A percentile compares a stretch with the other conserved stretches of the same genome.
phyloP scores from a whole-genome alignment of 768 basidiomycete genomes.

The Lactarius quietus region DNA sequence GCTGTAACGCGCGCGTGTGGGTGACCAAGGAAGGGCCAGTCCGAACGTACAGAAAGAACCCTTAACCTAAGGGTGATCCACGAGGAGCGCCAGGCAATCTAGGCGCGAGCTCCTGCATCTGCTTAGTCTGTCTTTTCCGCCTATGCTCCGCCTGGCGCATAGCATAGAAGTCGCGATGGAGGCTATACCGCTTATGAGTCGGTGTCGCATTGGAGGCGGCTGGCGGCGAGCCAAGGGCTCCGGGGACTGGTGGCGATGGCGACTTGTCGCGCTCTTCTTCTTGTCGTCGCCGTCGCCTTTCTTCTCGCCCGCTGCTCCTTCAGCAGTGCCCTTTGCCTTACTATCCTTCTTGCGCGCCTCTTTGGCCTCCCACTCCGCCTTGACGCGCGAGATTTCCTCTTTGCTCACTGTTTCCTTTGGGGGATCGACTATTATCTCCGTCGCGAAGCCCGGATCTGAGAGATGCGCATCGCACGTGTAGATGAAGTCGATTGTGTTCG shows the following conservation, averaged over 20 bases:
- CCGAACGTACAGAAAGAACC: neutral
- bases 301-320: conserved; percentile 38
- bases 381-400: conserved; percentile 76
- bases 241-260: conserved; percentile 35
- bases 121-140: conserved; percentile 59
- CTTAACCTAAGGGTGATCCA: conserved; percentile 7
- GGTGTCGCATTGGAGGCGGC: conserved; percentile 32
- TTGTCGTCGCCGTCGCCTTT: conserved; percentile 35
- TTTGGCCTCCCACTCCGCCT: conserved; percentile 75
- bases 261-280: conserved; percentile 33
- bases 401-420: conserved; percentile 44
- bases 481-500: conserved; percentile 79
- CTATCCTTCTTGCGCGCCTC: conserved; percentile 56
- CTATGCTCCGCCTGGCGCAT: conserved; percentile 78
- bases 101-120: conserved; percentile 67
- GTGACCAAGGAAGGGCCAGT: neutral
- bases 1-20: neutral
- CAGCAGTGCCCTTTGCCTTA: conserved; percentile 37
- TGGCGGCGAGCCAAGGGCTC: conserved; percentile 27
- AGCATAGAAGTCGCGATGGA: conserved; percentile 82
- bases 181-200: conserved; percentile 66
- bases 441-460: conserved; percentile 72
- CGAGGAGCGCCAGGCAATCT: conserved; percentile 55
- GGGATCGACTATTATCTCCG: conserved; percentile 33
- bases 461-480: conserved; percentile 85